Evolutionary conservation across 2,329 filamentous ascomycete species (phyloP), one percentile per base, ranked within the genome.

Genomic region (Venturia asperata): DNA sequence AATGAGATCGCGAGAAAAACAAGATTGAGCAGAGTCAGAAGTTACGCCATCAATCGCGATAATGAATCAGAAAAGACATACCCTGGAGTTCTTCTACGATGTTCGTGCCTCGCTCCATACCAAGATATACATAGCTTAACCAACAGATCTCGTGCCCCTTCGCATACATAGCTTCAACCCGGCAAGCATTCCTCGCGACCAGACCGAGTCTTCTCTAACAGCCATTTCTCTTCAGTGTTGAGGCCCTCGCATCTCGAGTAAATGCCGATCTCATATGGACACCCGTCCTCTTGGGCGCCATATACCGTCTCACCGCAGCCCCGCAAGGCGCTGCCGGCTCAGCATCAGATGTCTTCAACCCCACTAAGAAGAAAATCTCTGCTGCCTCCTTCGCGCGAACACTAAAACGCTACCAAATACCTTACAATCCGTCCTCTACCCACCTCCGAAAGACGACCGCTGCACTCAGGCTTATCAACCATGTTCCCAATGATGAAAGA

Each of bases 121-220:
- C 30, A 34, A 34, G 30, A 34, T 3, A 34, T 34, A 34, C 30
- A 34, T 34, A 17, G 19, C 60, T 30, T 19, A 52, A 37, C 34
- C 3, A 37, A 6, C 47, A 71, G 69, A 75, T 75, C 37, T 75
- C 73, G 10, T 75, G 74, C 58, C 73, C 74, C 6, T 75, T 74
- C 62, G 74, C 74, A n/a, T 75, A 75, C 68, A 75, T 75, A 63
- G 74, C 73, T 13, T 74, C 72, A 9, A 74, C 72, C 47, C 47
- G 52, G 64, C 55, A 5, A 24, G 56, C 10, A 61, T 9, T 43
- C 11, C 34, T 24, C 37, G 5, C 49, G 5, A 19, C 27, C 5
- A 19, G 15, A 61, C 5, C 24, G 19, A 30, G 37, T 58, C 24
- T 19, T 27, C n/a, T 24, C n/a, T 61, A 47, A 37, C 7, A 58